Conservation (phyloP, 2,329 filamentous ascomycete species). For the Colletotrichum sp. region DNA sequence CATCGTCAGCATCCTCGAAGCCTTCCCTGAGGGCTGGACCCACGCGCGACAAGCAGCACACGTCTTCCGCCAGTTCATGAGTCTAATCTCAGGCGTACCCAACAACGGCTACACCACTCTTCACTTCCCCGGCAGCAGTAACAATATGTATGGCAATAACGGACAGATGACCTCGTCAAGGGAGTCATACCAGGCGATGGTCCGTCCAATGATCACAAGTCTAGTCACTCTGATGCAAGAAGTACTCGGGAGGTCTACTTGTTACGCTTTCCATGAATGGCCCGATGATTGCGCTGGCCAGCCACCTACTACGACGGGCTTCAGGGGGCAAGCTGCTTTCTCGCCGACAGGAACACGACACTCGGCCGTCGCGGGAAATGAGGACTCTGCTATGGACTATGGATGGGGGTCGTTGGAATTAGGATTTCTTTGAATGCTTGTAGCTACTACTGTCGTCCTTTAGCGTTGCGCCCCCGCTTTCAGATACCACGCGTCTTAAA, state of each 20-base stretch:
- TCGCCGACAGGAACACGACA: constrained; percentile 16
- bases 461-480: background rate
- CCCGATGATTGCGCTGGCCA: constrained; percentile 16
- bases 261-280: constrained; percentile 25
- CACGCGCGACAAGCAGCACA: constrained; percentile 38
- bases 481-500: background rate
- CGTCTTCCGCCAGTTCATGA: constrained; percentile 36
- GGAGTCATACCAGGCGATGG: constrained; percentile 24
- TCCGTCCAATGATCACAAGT: constrained; percentile 22
- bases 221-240: constrained; percentile 34
- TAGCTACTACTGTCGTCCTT: background rate
- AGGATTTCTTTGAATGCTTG: constrained; percentile 11
- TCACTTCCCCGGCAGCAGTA: constrained; percentile 15
- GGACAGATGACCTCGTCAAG: constrained; percentile 11
- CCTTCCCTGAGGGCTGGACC: constrained; percentile 40
- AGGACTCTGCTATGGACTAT: constrained; percentile 14
- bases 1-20: constrained; percentile 39
- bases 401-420: constrained; percentile 19
- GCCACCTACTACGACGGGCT: background rate
- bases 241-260: constrained; percentile 38
- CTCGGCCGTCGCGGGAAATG: constrained; percentile 1
- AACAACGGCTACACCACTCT: constrained; percentile 22
- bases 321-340: constrained; percentile 4
- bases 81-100: constrained; percentile 22
- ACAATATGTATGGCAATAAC: constrained; percentile 1